Base-by-base conservation (phyloP, 2,329 filamentous ascomycete species). In the Pyricularia sp. region DNA sequence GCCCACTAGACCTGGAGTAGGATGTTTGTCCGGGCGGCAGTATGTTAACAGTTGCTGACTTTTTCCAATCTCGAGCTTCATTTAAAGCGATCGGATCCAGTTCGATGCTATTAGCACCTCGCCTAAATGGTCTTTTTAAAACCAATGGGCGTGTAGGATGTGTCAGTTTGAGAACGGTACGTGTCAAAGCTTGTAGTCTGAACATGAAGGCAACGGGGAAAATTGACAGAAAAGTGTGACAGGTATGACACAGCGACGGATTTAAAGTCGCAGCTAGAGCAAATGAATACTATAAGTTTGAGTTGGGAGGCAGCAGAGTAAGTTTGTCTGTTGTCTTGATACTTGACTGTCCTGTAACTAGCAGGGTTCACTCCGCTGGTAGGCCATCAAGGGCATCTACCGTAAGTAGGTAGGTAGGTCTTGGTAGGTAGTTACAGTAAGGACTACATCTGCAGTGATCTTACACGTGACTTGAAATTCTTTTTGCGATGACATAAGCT, bases 1-100 rank as follows among this genome's bases (percentile, higher is more conserved):
- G 86, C 0, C 86, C 86, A 72, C 85, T 87, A 2, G 86, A 88
- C n/a, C 86, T 81, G 2, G 86, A 81, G 74, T 81, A 88, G 12
- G 78, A 82, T 5, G 84, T 88, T 64, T 76, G 82, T 10, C 85
- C 86, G 68, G 77, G 80, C 17, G 86, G 86, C 2, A 88, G 73
- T 26, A 74, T 78, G 58, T 74, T 76, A 36, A 78, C 71, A 10
- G 78, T 76, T 70, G 87, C 85, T 0, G 79, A 77, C 65, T 79
- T 73, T 65, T 79, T 80, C 86, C 86, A 88, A 70, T 76, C 77
- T 28, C 85, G 81, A 2, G 85, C 85, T 70, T 85, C 84, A 5
- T 77, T 74, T 36, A 88, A 74, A 7, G 83, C 80, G 2, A 84
- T 83, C 33, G 79, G 78, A 69, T 87, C 83, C n/a, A 86, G 64